These are phyloP conservation scores for Penicillium antarcticum DNA, from an alignment of 495 filamentous ascomycete species.

Conservation along the genomic window DNA sequence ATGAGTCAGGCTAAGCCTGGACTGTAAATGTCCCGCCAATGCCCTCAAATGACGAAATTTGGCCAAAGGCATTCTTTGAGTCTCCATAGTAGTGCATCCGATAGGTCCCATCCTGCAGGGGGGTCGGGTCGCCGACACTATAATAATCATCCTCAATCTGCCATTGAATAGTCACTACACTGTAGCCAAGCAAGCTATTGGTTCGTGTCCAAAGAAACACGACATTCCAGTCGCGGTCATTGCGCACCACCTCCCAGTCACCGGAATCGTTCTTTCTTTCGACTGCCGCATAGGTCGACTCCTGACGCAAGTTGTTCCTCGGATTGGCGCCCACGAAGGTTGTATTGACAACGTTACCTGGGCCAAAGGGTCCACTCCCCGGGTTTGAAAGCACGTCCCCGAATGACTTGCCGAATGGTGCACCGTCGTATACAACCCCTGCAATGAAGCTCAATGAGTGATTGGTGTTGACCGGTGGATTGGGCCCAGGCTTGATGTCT, in stretches of 20 bases:
- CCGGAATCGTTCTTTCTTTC: constrained; percentile 56
- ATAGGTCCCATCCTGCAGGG: constrained; percentile 62
- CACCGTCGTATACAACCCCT: constrained; percentile 70
- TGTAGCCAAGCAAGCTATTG: constrained; percentile 67
- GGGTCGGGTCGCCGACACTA: constrained; percentile 30
- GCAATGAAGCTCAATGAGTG: constrained; percentile 77
- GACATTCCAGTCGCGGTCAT: constrained; percentile 27
- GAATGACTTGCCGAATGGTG: constrained; percentile 68
- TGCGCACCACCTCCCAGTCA: constrained; percentile 61
- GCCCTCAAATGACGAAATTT: constrained; percentile 72
- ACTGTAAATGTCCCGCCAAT: constrained; percentile 64
- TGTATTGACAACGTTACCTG: constrained; percentile 56
- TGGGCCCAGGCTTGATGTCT: constrained; percentile 51
- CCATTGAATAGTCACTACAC: constrained; percentile 79
- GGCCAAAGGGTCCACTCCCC: constrained; percentile 43
- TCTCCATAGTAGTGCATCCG: constrained; percentile 85
- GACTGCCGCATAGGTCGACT: constrained; percentile 75
- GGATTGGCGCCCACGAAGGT: constrained; percentile 89
- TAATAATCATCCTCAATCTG: constrained; percentile 61
- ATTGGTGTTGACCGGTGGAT: constrained; percentile 81
- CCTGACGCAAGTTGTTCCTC: constrained; percentile 77
- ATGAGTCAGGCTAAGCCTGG: constrained; percentile 1
- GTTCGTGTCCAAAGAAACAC: constrained; percentile 64
- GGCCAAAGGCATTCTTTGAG: constrained; percentile 65
- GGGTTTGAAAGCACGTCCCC: constrained; percentile 70